A percentile compares a stretch with the other conserved stretches of the same genome.
Evolutionary conservation across 1,284 basidiomycete species (phyloP).

Genomic region (Cutaneotrichosporon spelunceum): DNA sequence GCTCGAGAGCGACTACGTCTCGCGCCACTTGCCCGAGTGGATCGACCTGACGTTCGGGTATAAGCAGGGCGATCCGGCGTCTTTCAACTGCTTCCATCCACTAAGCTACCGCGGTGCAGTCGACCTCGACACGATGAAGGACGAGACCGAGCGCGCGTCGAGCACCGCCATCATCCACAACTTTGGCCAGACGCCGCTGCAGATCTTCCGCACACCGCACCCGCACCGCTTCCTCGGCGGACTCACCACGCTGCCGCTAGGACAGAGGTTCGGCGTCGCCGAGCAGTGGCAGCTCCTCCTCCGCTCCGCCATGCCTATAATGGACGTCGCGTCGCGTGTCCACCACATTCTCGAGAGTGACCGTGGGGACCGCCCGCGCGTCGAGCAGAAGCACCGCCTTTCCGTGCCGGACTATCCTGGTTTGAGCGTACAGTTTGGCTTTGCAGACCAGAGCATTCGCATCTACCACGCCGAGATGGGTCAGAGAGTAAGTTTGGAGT

Average conservation of each 20-base stretch:
- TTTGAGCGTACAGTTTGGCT: conserved; percentile 47
- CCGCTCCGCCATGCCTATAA: conserved; percentile 48
- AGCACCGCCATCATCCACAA: conserved; percentile 95
- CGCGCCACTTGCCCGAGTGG: conserved; percentile 80
- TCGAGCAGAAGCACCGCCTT: conserved; percentile 33
- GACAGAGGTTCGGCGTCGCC: conserved; percentile 69
- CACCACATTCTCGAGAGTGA: conserved; percentile 56
- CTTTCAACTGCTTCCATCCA: conserved; percentile 87
- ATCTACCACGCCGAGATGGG: conserved; percentile 48
- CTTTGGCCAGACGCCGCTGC: conserved; percentile 84
- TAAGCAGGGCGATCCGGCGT: conserved; percentile 75
- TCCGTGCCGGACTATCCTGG: conserved; percentile 24
- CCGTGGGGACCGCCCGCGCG: conserved; percentile 31
- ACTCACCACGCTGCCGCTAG: conserved; percentile 64
- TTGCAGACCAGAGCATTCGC: conserved; percentile 41
- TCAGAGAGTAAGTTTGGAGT: conserved; percentile 22
- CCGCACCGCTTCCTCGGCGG: conserved; percentile 67
- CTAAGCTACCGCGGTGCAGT: conserved; percentile 91
- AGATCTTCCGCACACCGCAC: conserved; percentile 81
- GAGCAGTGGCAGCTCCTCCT: conserved; percentile 56
- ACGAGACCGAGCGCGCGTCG: conserved; percentile 82
- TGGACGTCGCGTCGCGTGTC: conserved; percentile 57
- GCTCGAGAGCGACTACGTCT: conserved; percentile 84
- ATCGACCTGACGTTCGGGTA: conserved; percentile 81
- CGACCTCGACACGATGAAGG: conserved; percentile 77